Percentiles rank a stretch among this genome's conserved stretches.
phyloP scores from a whole-genome alignment of 306 rosid genomes.

The Sechiopsis laciniata region DNA sequence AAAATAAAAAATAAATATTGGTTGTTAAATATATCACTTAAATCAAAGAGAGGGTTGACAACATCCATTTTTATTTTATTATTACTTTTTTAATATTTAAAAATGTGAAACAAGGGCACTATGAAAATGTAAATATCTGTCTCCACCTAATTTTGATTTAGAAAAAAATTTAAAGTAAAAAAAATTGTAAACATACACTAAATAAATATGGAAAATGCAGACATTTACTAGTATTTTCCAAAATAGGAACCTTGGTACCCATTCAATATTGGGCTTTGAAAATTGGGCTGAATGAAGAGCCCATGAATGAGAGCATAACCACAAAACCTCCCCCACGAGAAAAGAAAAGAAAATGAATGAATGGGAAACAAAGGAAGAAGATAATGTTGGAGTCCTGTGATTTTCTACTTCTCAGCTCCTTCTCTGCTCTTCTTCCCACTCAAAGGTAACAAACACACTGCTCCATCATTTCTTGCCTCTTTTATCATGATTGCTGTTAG shows the following conservation, averaged over 20 bases:
- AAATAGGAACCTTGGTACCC: neutral
- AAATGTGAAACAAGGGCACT: too few species aligned
- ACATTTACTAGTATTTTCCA: too few species aligned
- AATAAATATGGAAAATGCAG: too few species aligned
- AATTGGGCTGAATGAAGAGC: neutral
- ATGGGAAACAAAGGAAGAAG: conserved; percentile 15
- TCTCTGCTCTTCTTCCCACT: conserved; percentile 14
- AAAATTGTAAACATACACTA: too few species aligned
- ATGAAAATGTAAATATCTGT: too few species aligned
- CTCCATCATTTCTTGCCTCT: neutral
- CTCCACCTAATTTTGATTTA: too few species aligned
- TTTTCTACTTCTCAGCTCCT: conserved; percentile 23
- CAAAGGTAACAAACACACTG: conserved; percentile 15
- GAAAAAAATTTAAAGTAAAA: too few species aligned
- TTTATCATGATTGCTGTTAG: neutral
- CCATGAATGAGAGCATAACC: neutral
- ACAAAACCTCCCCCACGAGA: neutral
- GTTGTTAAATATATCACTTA: too few species aligned
- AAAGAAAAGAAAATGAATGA: neutral
- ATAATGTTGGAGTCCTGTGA: conserved; percentile 19
- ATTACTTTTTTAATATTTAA: too few species aligned
- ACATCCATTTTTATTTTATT: too few species aligned
- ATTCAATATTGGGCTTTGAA: conserved; percentile 10
- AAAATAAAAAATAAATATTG: too few species aligned
- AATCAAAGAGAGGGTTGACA: too few species aligned